A percentile compares a stretch with the other conserved stretches of the same genome.
phyloP scores from a whole-genome alignment of 768 basidiomycete species.

The Rhizopogon vinicolor region DNA sequence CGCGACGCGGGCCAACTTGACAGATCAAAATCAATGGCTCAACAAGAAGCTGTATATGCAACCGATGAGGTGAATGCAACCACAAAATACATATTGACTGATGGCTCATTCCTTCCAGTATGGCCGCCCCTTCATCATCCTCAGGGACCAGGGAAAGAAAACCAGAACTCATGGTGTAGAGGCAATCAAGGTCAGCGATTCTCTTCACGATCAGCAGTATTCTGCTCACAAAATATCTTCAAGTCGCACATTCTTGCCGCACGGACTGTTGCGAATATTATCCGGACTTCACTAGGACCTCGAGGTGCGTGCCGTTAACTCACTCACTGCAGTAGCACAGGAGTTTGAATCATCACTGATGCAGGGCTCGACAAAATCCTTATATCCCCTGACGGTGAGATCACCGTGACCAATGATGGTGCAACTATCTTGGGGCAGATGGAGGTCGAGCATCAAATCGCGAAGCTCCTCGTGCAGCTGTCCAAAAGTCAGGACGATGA shows the following conservation, averaged over 20 bases:
- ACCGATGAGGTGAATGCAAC: constrained; percentile 67
- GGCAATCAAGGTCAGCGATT: constrained; percentile 81
- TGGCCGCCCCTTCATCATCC: constrained; percentile 96
- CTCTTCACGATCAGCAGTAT: neutral
- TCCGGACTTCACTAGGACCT: constrained; percentile 92
- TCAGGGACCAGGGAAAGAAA: constrained; percentile 90
- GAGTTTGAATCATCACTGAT: constrained; percentile 9
- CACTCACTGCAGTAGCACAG: neutral
- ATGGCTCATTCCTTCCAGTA: constrained; percentile 45
- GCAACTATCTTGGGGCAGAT: constrained; percentile 98
- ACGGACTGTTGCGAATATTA: constrained; percentile 88
- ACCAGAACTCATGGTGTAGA: constrained; percentile 88
- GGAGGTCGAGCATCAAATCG: constrained; percentile 99
- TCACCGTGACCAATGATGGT: constrained; percentile 98
- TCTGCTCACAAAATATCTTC: constrained; percentile 7
- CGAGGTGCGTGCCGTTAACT: constrained; percentile 53
- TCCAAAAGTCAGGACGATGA: constrained; percentile 99
- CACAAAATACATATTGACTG: neutral
- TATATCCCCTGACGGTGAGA: constrained; percentile 95
- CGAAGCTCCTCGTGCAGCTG: constrained; percentile 93
- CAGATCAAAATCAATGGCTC: constrained; percentile 17
- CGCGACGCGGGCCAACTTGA: constrained; percentile 9
- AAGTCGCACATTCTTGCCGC: constrained; percentile 96
- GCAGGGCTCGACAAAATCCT: constrained; percentile 92
- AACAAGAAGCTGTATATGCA: constrained; percentile 73